Percentiles rank a stretch among this genome's conserved stretches.
phyloP scores from a whole-genome alignment of 305 asterid genomes.

The Solanum chacoense region DNA sequence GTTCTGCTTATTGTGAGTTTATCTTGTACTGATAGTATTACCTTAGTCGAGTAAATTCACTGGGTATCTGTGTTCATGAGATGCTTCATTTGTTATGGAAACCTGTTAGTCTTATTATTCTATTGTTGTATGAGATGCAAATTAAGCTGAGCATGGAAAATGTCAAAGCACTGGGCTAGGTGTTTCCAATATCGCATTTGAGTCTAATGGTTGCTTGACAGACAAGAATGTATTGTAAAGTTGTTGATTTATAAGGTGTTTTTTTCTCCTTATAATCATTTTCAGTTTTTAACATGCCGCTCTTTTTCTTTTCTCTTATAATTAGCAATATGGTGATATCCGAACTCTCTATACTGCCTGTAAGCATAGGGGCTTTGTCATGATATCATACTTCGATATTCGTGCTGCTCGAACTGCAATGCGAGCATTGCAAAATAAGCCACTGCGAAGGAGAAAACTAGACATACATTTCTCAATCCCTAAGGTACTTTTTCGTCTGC shows the following conservation, averaged over 20 bases:
- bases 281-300: not conserved
- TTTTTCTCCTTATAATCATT: not conserved
- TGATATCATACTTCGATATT: conserved; percentile 70
- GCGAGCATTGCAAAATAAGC: conserved; percentile 59
- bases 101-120: not conserved
- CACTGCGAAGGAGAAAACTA: conserved; percentile 52
- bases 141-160: not conserved
- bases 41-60: not conserved
- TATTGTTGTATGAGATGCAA: not conserved
- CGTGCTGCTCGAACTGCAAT: conserved; percentile 69
- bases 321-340: conserved; percentile 66
- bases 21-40: not conserved
- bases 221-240: not conserved
- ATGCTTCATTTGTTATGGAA: not conserved
- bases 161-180: not conserved
- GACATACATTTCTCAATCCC: conserved; percentile 85
- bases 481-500: conserved; percentile 25
- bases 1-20: not conserved
- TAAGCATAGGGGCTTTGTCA: conserved; percentile 78
- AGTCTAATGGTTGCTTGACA: not conserved
- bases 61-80: not conserved
- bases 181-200: not conserved
- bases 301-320: not conserved
- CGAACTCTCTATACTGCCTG: conserved; percentile 60
- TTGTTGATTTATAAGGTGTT: not conserved